Conservation (phyloP, 1,284 basidiomycete genomes). For the Leccinum subspadiceum region DNA sequence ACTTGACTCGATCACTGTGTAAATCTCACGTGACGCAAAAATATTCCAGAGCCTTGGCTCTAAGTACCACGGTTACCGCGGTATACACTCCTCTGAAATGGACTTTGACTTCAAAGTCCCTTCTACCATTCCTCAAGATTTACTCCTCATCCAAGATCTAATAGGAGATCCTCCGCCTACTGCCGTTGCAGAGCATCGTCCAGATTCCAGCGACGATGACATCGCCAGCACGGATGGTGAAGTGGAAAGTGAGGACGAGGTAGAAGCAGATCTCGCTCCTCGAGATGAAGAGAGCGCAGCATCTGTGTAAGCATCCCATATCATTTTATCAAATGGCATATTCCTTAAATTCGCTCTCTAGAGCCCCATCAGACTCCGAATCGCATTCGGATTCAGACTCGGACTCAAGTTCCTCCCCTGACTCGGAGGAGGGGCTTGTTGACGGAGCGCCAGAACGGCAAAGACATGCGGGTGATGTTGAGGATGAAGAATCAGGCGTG, state of each 20-base stretch:
- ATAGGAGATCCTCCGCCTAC: slow-evolving; percentile 40
- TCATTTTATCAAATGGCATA: slow-evolving; percentile 11
- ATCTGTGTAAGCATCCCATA: slow-evolving; percentile 18
- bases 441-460: slow-evolving; percentile 9
- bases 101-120: slow-evolving; percentile 54
- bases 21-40: slow-evolving; percentile 23
- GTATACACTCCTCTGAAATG: slow-evolving; percentile 17
- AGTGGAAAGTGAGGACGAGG: slow-evolving; percentile 63
- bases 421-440: slow-evolving; percentile 28
- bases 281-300: slow-evolving; percentile 38
- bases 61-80: too few species aligned
- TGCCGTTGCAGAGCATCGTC: slow-evolving; percentile 1
- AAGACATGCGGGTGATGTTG: slow-evolving; percentile 30
- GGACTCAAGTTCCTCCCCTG: slow-evolving; percentile 33
- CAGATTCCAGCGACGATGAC: slow-evolving; percentile 37
- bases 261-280: slow-evolving; percentile 55
- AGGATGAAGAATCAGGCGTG: slow-evolving; percentile 50
- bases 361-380: slow-evolving; percentile 36
- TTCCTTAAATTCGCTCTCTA: slow-evolving; percentile 20
- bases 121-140: slow-evolving; percentile 62
- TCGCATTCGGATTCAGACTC: slow-evolving; percentile 46
- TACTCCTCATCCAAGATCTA: slow-evolving; percentile 67
- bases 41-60: not conserved
- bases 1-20: too few species aligned
- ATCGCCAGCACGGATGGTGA: slow-evolving; percentile 53